phyloP scores from a whole-genome alignment of 192 early-diverging fungal genomes.

The Hyaloraphidium curvatum region DNA sequence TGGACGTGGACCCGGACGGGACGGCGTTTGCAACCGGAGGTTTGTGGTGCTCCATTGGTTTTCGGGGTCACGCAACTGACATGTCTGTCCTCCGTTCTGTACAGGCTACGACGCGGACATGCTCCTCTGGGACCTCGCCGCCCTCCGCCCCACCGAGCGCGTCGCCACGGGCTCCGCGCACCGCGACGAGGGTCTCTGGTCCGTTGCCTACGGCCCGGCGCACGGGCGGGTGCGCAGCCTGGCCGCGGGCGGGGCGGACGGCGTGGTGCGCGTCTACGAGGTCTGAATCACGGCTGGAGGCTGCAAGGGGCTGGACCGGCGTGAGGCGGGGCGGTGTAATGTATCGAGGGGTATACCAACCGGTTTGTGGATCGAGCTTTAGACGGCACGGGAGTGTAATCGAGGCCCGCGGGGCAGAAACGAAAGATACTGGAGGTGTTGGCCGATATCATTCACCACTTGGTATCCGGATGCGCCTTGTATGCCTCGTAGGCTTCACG shows the following conservation, averaged over 20 bases:
- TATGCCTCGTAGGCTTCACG: conserved; percentile 42
- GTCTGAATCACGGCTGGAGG: too few species aligned
- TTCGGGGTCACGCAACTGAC: conserved; percentile 4
- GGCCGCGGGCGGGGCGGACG: background rate
- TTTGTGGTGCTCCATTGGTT: conserved; percentile 7
- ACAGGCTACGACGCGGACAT: conserved; percentile 56
- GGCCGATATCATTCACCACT: conserved; percentile 34
- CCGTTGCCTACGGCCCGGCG: conserved; percentile 33
- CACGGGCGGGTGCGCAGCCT: background rate
- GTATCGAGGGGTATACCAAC: background rate
- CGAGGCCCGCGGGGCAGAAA: background rate
- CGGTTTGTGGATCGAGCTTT: background rate
- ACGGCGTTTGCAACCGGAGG: conserved; percentile 41
- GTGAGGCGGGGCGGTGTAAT: too few species aligned
- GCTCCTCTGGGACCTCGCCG: conserved; percentile 53
- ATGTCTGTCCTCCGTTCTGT: conserved; percentile 6
- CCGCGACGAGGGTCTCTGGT: conserved; percentile 54
- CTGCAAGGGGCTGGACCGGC: too few species aligned
- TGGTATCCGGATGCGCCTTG: conserved; percentile 55
- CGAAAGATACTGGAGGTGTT: background rate
- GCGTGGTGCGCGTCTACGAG: background rate
- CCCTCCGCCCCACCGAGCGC: conserved; percentile 47
- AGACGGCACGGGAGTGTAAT: background rate
- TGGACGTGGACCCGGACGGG: conserved; percentile 44
- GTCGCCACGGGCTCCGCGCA: conserved; percentile 46